phyloP scores from a whole-genome alignment of 2,329 filamentous ascomycete species.

The Fusarium humuli region DNA sequence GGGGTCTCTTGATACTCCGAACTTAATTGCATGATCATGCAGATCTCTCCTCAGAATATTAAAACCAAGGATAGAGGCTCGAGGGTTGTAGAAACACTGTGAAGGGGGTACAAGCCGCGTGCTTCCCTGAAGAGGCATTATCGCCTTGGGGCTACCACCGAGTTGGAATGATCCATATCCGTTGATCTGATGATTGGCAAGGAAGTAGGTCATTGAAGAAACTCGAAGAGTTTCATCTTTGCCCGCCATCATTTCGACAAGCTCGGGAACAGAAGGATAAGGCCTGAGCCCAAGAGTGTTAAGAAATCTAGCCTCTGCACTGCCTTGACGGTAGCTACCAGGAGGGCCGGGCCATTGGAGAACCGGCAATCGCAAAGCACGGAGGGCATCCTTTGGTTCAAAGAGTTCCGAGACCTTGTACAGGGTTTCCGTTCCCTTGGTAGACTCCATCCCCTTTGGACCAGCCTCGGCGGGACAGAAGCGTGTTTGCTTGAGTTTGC shows the following conservation, averaged over 20 bases:
- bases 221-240: slow-evolving; percentile 69
- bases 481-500: slow-evolving; percentile 78
- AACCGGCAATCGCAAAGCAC: slow-evolving; percentile 78
- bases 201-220: slow-evolving; percentile 82
- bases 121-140: slow-evolving; percentile 80
- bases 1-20: slow-evolving; percentile 87
- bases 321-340: slow-evolving; percentile 71
- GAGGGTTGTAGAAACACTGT: slow-evolving; percentile 84
- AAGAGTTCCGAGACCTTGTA: slow-evolving; percentile 84
- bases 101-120: slow-evolving; percentile 76
- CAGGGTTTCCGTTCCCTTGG: slow-evolving; percentile 62
- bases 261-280: slow-evolving; percentile 76
- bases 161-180: slow-evolving; percentile 76
- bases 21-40: slow-evolving; percentile 82
- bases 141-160: slow-evolving; percentile 64
- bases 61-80: slow-evolving; percentile 82
- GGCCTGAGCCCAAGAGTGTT: slow-evolving; percentile 76
- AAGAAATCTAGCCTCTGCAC: slow-evolving; percentile 81
- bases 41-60: slow-evolving; percentile 80
- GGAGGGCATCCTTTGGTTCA: slow-evolving; percentile 78
- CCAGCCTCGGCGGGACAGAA: slow-evolving; percentile 84
- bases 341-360: slow-evolving; percentile 81
- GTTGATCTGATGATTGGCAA: slow-evolving; percentile 82
- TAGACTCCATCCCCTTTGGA: slow-evolving; percentile 65
- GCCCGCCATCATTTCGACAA: slow-evolving; percentile 82